A percentile compares a stretch with the other conserved stretches of the same genome.
These are phyloP conservation scores for Ganoderma lingzhi DNA, from an alignment of 1,284 basidiomycete genomes.

Conservation along the genomic window DNA sequence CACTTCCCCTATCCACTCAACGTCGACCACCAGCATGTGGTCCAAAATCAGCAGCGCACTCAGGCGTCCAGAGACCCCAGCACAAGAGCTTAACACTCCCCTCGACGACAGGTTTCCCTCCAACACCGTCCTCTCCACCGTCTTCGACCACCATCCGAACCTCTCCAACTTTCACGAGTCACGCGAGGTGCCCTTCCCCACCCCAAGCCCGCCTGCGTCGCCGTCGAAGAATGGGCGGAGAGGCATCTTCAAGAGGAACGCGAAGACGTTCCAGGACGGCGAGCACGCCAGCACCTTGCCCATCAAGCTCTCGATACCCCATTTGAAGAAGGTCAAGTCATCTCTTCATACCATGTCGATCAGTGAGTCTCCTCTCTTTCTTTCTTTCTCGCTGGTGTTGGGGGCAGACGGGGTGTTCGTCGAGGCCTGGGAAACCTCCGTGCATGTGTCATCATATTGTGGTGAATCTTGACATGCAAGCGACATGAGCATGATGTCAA, in stretches of 20 bases:
- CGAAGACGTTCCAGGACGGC: constrained; percentile 39
- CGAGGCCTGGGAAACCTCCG: constrained; percentile 18
- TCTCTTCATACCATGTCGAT: constrained; percentile 48
- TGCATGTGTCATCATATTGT: not conserved
- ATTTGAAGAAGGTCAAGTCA: constrained; percentile 65
- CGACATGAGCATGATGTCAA: constrained; percentile 17
- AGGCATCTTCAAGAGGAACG: constrained; percentile 48
- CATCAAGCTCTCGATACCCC: constrained; percentile 45
- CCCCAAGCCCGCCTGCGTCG: constrained; percentile 57
- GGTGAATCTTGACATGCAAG: constrained; percentile 13
- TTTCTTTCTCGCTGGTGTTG: not conserved
- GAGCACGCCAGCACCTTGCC: constrained; percentile 41
- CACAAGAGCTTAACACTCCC: constrained; percentile 37
- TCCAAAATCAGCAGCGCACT: constrained; percentile 65
- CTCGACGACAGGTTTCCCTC: constrained; percentile 47
- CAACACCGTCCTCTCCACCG: constrained; percentile 53
- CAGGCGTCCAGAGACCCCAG: constrained; percentile 46
- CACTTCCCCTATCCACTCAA: constrained; percentile 11
- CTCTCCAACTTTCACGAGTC: constrained; percentile 60
- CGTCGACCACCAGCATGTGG: constrained; percentile 57
- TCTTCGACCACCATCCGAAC: constrained; percentile 67
- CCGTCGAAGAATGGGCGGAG: constrained; percentile 44
- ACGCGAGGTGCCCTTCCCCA: constrained; percentile 47
- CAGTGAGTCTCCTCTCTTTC: constrained; percentile 33
- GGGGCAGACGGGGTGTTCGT: not conserved